Percentiles rank a stretch among this genome's conserved stretches.
Conservation (phyloP, 176 grass and related monocot genomes). For the Phragmites australis region DNA sequence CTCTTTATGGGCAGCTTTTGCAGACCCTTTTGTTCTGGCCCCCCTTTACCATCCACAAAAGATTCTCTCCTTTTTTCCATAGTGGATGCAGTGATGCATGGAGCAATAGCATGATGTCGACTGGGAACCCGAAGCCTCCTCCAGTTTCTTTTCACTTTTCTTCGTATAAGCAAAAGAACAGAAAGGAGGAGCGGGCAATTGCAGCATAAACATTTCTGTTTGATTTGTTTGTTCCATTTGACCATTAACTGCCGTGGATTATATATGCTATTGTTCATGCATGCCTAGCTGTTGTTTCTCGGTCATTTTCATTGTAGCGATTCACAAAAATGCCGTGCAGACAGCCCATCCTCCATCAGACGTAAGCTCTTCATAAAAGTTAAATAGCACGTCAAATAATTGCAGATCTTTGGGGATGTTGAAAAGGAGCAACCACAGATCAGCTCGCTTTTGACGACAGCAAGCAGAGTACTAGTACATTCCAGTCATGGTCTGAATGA, state of each 20-base stretch:
- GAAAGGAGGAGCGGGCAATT: neutral
- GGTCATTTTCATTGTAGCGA: slow-evolving; percentile 18
- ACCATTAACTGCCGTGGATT: neutral
- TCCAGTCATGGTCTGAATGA: neutral
- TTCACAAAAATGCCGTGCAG: neutral
- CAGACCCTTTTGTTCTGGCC: neutral
- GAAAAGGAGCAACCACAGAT: neutral
- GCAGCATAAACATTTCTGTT: neutral
- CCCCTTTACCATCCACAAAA: neutral
- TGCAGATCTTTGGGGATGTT: neutral
- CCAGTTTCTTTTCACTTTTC: neutral
- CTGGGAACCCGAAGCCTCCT: slow-evolving; percentile 11
- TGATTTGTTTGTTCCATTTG: neutral
- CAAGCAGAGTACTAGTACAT: neutral
- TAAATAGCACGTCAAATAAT: neutral
- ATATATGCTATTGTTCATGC: neutral
- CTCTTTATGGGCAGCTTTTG: slow-evolving; percentile 28
- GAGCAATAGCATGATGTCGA: slow-evolving; percentile 31
- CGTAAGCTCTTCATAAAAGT: neutral
- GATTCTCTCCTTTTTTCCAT: neutral
- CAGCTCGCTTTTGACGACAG: slow-evolving; percentile 11
- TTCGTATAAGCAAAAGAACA: neutral
- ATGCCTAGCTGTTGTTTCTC: neutral
- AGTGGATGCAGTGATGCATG: slow-evolving; percentile 13
- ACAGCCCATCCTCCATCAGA: neutral